Evolutionary conservation across 2,329 filamentous ascomycete species (phyloP), one percentile per base, ranked within the genome.

Genomic region (Curvularia verruculosa): DNA sequence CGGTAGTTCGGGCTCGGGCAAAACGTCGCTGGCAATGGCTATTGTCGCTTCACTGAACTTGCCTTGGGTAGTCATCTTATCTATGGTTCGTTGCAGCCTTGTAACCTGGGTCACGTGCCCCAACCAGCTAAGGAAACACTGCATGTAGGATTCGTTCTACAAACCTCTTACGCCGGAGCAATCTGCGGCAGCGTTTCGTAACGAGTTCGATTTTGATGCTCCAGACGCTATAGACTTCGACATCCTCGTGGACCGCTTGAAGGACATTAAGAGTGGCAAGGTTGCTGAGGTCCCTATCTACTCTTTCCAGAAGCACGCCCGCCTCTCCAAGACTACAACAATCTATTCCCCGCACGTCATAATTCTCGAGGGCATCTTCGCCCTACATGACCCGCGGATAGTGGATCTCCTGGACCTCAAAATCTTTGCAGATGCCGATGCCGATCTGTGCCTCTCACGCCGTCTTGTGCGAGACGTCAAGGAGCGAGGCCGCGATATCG

Each of bases 311-410:
- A 90, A 96, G 73, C 95, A 99, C 77, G 87, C 91, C 60, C 87
- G 95, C 46, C 76, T 93, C 46, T 83, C 88, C 10, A 83, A 90
- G 64, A 96, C 92, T 0, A 96, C 90, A 0, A 89, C 90, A 1
- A 91, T 99, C 59, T 99, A 99, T 75, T 98, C 95, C 4, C 95
- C 95, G 1, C 95, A 96, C 77, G 95, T 99, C 23, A 82, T 99
- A 24, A 92, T 99, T 45, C 80, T 99, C 13, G 95, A 99, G 80
- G 95, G 95, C 19, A 99, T 99, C 28, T 91, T 99, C 77, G 95
- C 95, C 7, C 81, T 99, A 12, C 92, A 97, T 71, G 95, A 99
- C 71, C 86, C 85, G 23, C 85, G 94, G 58, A 89, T 99, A 4
- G 80, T 95, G 57, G 90, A 96, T 18, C 80, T 99, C 64, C 81